phyloP scores from a whole-genome alignment of 306 rosid species.

The Pyrus communis region DNA sequence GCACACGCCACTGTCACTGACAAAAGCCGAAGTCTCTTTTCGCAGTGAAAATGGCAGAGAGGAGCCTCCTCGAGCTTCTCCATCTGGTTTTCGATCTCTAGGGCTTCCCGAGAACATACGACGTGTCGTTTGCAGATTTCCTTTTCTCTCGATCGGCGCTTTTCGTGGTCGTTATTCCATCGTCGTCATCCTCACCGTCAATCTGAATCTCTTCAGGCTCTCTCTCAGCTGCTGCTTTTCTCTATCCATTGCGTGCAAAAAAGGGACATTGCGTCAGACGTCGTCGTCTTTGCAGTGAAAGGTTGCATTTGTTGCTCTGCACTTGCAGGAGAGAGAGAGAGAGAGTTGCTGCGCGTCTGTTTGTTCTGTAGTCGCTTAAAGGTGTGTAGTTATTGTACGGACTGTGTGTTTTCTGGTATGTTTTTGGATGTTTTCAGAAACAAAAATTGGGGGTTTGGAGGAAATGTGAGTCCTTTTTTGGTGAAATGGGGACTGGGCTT shows the following conservation, averaged over 20 bases:
- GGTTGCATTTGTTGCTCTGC: slow-evolving; percentile 4
- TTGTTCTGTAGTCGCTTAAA: not conserved
- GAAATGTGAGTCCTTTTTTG: not conserved
- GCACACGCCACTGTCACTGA: slow-evolving; percentile 16
- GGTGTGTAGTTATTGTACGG: not conserved
- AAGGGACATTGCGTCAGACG: not conserved
- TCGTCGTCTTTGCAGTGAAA: not conserved
- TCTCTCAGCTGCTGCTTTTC: not conserved
- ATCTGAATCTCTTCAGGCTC: not conserved
- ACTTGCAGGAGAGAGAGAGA: not conserved
- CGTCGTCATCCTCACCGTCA: not conserved
- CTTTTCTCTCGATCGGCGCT: not conserved
- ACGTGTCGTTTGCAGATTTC: not conserved
- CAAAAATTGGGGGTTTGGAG: not conserved
- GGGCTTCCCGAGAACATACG: slow-evolving; percentile 16
- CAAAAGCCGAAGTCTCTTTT: slow-evolving; percentile 4
- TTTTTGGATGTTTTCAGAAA: not conserved
- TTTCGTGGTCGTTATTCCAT: not conserved
- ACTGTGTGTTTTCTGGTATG: not conserved
- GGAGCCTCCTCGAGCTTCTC: slow-evolving; percentile 20
- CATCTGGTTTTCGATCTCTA: not conserved
- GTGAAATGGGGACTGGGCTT: not conserved
- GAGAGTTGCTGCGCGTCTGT: not conserved
- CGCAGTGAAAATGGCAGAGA: not conserved
- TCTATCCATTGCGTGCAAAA: not conserved